These are phyloP conservation scores for Clausena lansium DNA, from an alignment of 345 rosid genomes.

Conservation along the genomic window DNA sequence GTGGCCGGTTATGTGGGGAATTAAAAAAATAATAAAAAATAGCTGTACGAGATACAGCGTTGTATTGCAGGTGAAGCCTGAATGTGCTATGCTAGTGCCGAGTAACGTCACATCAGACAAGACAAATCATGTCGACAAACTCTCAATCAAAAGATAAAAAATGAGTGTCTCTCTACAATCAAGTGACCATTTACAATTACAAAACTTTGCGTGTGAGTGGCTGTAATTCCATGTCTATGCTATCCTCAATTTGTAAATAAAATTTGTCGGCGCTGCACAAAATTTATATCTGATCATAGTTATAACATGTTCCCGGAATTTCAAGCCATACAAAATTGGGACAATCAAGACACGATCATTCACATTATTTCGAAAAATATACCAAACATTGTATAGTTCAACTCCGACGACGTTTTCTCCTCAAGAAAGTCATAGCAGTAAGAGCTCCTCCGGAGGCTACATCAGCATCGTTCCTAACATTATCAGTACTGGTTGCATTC, in stretches of 20 bases:
- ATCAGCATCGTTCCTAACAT: constrained; percentile 8
- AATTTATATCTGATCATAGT: background rate
- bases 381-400: constrained; percentile 13
- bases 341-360: background rate
- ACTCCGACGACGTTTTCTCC: constrained; percentile 50
- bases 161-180: too few species aligned
- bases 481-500: constrained; percentile 12
- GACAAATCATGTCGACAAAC: background rate
- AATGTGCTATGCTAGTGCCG: too few species aligned
- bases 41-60: too few species aligned
- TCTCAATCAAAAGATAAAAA: background rate
- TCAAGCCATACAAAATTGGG: background rate
- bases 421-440: constrained; percentile 53
- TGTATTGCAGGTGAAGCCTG: too few species aligned
- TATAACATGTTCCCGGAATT: background rate
- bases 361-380: background rate
- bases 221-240: too few species aligned
- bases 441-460: constrained; percentile 26
- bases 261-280: background rate
- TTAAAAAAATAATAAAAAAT: too few species aligned
- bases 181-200: background rate
- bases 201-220: too few species aligned
- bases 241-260: background rate
- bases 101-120: background rate
- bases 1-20: too few species aligned